A percentile compares a stretch with the other conserved stretches of the same genome.
These are phyloP conservation scores for Lactarius trivialis DNA, from an alignment of 768 basidiomycete genomes.

Conservation along the genomic window DNA sequence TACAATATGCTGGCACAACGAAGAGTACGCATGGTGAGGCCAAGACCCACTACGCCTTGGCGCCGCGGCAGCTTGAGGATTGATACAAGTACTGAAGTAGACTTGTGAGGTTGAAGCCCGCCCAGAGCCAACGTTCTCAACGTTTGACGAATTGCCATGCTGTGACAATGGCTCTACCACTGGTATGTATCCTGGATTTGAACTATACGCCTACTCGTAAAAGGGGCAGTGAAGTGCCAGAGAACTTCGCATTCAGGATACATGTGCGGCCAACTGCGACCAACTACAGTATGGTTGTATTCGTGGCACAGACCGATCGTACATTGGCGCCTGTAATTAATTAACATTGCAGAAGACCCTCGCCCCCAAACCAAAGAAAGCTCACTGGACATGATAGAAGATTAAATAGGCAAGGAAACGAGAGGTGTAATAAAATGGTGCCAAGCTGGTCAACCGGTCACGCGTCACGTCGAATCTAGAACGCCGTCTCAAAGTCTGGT, in stretches of 20 bases:
- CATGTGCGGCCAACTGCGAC: background rate
- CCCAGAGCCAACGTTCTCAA: too few species aligned
- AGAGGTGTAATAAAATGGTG: background rate
- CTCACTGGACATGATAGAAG: background rate
- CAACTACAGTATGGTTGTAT: background rate
- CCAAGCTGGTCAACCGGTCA: background rate
- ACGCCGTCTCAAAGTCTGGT: background rate
- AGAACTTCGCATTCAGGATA: background rate
- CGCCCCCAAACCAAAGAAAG: background rate
- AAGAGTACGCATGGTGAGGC: background rate
- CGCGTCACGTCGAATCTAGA: background rate
- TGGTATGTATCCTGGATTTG: too few species aligned
- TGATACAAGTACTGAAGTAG: too few species aligned
- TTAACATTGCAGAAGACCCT: background rate
- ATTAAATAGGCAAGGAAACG: background rate
- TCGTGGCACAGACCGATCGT: background rate
- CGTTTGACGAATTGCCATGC: too few species aligned
- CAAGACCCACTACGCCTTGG: background rate
- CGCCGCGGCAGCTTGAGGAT: background rate
- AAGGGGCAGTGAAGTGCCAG: too few species aligned
- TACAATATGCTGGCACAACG: too few species aligned
- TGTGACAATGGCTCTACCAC: too few species aligned
- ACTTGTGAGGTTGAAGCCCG: too few species aligned
- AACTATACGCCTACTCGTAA: too few species aligned
- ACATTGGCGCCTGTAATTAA: background rate